Conservation (phyloP, 2,329 filamentous ascomycete genomes). For the Scytalidium lignicola region DNA sequence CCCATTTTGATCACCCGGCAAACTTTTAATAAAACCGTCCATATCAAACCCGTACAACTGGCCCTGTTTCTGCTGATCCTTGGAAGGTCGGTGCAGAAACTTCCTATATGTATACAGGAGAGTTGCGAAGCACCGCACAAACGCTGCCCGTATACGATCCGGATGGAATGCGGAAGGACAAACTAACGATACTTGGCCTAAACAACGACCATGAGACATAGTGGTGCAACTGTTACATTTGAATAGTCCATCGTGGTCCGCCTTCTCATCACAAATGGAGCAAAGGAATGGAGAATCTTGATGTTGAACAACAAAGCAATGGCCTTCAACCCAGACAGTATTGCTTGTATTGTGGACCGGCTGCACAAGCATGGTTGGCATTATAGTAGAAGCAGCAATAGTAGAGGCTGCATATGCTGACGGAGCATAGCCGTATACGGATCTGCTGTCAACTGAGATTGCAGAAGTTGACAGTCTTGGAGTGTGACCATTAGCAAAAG, state of each 20-base stretch:
- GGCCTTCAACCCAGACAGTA: conserved; percentile 78
- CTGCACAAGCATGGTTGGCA: conserved; percentile 79
- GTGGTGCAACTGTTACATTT: conserved; percentile 62
- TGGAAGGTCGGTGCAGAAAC: conserved; percentile 52
- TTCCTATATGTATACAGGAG: conserved; percentile 63
- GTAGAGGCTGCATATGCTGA: conserved; percentile 85
- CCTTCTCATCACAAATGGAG: conserved; percentile 70
- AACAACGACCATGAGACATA: conserved; percentile 52
- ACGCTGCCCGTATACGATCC: conserved; percentile 58
- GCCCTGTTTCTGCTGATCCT: conserved; percentile 54
- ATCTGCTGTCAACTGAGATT: conserved; percentile 29
- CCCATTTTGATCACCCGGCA: conserved; percentile 61
- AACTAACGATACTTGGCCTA: conserved; percentile 59
- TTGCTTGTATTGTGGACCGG: conserved; percentile 74
- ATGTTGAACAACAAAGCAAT: conserved; percentile 65
- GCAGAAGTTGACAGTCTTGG: conserved; percentile 66
- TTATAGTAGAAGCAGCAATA: conserved; percentile 76
- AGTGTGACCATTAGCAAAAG: conserved; percentile 65
- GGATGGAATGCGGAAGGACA: conserved; percentile 57
- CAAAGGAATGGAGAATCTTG: conserved; percentile 59
- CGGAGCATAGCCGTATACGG: conserved; percentile 63
- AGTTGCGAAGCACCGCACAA: conserved; percentile 61
- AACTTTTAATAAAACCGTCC: conserved; percentile 58
- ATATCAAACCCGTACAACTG: conserved; percentile 62
- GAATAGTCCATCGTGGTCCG: conserved; percentile 63